phyloP scores from a whole-genome alignment of 805 yeast genomes.

The Pichia exigua region DNA sequence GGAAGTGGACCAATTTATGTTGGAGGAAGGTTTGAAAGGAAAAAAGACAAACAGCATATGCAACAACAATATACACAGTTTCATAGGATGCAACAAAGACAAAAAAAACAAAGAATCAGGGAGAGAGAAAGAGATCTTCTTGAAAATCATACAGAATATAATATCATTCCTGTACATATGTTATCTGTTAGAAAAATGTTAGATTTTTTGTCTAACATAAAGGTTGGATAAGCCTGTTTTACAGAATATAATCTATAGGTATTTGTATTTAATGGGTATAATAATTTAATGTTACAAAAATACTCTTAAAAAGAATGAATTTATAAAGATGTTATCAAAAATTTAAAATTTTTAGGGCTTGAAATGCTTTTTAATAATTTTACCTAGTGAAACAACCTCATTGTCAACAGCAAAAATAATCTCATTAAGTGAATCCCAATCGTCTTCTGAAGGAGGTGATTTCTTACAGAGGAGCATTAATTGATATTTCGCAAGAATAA shows the following conservation, averaged over 20 bases:
- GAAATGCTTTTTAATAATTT: neutral
- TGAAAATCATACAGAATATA: constrained; percentile 15
- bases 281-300: too few relatives aligned
- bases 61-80: constrained; percentile 14
- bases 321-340: too few relatives aligned
- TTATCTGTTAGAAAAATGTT: constrained; percentile 57
- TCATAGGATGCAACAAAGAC: constrained; percentile 12
- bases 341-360: neutral
- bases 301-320: too few relatives aligned
- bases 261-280: too few relatives aligned
- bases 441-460: neutral
- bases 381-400: neutral
- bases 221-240: constrained; percentile 29
- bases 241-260: neutral
- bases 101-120: constrained; percentile 1
- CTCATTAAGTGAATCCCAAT: neutral
- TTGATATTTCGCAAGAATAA: constrained; percentile 2
- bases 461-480: neutral
- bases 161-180: constrained; percentile 67
- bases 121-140: constrained; percentile 6
- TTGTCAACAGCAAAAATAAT: neutral
- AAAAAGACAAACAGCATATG: constrained; percentile 7
- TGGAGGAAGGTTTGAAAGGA: constrained; percentile 2
- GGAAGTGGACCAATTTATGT: neutral
- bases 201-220: constrained; percentile 50